Base-by-base conservation (phyloP, 345 rosid species). In the Eucalyptus polybractea region DNA sequence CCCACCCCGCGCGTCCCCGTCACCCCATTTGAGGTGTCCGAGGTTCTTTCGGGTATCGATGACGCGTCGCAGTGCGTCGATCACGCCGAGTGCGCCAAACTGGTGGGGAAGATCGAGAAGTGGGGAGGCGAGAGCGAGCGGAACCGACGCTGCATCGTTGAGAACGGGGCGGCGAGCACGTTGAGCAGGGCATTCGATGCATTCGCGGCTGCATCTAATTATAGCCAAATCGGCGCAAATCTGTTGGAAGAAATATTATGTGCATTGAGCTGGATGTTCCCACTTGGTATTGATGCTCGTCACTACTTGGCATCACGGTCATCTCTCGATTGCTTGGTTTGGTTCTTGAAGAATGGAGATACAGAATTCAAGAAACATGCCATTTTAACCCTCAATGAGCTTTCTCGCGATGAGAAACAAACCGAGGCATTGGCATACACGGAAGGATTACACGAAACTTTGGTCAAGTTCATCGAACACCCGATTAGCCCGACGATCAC, bases 1-100 rank as follows among this genome's bases (percentile, higher is more conserved):
- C 96, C 96, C 3, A 95, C 97, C 7, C 97, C 96, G 3, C 87
- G 94, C 27, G 92, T 94, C 90, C 97, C 96, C 0, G 89, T 94
- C 25, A 51, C 93, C 1, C 62, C 91, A 1, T 10, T 2, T 9
- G 92, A 94, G 80, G 93, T 93, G 60, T 86, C 90, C 4, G 91
- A 92, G 83, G 86, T 90, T 54, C 93, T 94, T 42, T 33, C 44
- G 1, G 45, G 69, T 10, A 45, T 94, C 24, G 88, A 51, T 2
- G 92, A 86, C 7, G 80, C 93, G 2, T 76, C 54, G 8, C 89
- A 42, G 65, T 45, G 86, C 2, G 72, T 89, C 91, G 94, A 95
- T 90, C 87, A 6, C 24, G 44, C 8, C 3, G 86, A 83, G 54
- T 92, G 91, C 88, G 27, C 92, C 3, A 91, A 91, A 7, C 86